phyloP scores from a whole-genome alignment of 2,329 filamentous ascomycete species.

The Cercospora sojina region DNA sequence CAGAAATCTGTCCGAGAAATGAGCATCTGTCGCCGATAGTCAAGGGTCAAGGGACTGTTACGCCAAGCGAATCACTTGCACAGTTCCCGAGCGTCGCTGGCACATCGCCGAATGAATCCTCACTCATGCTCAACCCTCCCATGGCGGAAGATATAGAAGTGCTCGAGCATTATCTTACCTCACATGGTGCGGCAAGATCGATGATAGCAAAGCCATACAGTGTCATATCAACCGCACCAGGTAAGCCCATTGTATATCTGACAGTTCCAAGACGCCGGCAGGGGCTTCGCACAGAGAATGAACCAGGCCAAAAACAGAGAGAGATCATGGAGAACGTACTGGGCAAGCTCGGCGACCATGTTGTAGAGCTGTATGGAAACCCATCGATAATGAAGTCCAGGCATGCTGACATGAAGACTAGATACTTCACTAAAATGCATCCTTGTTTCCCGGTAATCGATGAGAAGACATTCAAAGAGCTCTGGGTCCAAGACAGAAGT shows the following conservation, averaged over 20 bases:
- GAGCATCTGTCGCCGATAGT: not conserved
- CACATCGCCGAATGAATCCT: constrained; percentile 36
- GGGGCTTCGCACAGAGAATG: constrained; percentile 39
- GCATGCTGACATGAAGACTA: not conserved
- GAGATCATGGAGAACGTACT: constrained; percentile 46
- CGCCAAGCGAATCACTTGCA: not conserved
- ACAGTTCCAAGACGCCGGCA: constrained; percentile 53
- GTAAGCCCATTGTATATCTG: constrained; percentile 44
- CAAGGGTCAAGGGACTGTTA: constrained; percentile 7
- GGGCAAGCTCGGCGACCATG: constrained; percentile 40
- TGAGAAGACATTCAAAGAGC: constrained; percentile 39
- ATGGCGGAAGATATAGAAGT: constrained; percentile 45
- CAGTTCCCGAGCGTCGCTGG: constrained; percentile 31
- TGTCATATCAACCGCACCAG: constrained; percentile 49
- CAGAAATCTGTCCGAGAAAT: not conserved
- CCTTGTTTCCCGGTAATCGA: constrained; percentile 44
- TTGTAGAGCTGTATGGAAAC: constrained; percentile 41
- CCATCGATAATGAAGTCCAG: too few species aligned
- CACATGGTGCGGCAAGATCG: constrained; percentile 32
- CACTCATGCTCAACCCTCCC: constrained; percentile 43
- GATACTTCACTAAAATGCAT: constrained; percentile 45
- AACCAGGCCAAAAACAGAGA: constrained; percentile 41
- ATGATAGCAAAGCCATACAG: constrained; percentile 46
- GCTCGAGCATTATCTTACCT: constrained; percentile 42
- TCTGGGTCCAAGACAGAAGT: constrained; percentile 39